These are phyloP conservation scores for Cladophialophora psammophila DNA, from an alignment of 2,329 filamentous ascomycete genomes.

Conservation along the genomic window DNA sequence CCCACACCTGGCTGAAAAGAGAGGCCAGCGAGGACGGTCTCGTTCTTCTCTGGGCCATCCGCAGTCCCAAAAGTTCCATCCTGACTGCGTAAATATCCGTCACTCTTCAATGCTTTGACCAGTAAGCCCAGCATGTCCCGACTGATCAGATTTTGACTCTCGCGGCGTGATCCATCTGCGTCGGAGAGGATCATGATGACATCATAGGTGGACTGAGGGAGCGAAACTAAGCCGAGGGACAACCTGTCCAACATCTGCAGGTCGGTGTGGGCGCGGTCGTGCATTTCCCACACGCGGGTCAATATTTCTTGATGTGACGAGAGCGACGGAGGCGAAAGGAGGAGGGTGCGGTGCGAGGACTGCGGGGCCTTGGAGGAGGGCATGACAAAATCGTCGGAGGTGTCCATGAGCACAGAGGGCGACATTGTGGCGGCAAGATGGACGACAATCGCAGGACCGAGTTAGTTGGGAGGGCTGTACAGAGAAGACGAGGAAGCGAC, in stretches of 20 bases:
- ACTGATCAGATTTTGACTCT: slow-evolving; percentile 70
- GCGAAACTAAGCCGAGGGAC: slow-evolving; percentile 77
- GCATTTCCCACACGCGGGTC: slow-evolving; percentile 71
- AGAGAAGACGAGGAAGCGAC: slow-evolving; percentile 11
- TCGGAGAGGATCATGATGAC: slow-evolving; percentile 83
- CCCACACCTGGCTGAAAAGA: slow-evolving; percentile 65
- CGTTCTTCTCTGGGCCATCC: slow-evolving; percentile 65
- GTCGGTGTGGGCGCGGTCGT: slow-evolving; percentile 80
- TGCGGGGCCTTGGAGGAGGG: slow-evolving; percentile 42
- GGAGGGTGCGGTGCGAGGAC: slow-evolving; percentile 67
- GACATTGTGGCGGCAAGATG: slow-evolving; percentile 42
- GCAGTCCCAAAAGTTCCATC: slow-evolving; percentile 64
- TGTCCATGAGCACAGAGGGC: slow-evolving; percentile 63
- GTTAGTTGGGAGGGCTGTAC: slow-evolving; percentile 3
- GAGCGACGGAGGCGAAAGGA: slow-evolving; percentile 89
- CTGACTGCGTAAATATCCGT: slow-evolving; percentile 73
- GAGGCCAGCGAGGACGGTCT: slow-evolving; percentile 84
- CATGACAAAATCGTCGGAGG: slow-evolving; percentile 60
- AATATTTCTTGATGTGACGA: slow-evolving; percentile 83
- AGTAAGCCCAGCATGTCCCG: slow-evolving; percentile 73
- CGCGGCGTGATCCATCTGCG: slow-evolving; percentile 70
- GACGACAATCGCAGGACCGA: background rate
- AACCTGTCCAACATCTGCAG: slow-evolving; percentile 98
- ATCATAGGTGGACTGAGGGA: slow-evolving; percentile 81
- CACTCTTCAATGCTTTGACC: slow-evolving; percentile 73